Percentiles rank a stretch among this genome's conserved stretches.
Evolutionary conservation across 176 grass and related monocot species (phyloP).

Genomic region (Oryza nivara): DNA sequence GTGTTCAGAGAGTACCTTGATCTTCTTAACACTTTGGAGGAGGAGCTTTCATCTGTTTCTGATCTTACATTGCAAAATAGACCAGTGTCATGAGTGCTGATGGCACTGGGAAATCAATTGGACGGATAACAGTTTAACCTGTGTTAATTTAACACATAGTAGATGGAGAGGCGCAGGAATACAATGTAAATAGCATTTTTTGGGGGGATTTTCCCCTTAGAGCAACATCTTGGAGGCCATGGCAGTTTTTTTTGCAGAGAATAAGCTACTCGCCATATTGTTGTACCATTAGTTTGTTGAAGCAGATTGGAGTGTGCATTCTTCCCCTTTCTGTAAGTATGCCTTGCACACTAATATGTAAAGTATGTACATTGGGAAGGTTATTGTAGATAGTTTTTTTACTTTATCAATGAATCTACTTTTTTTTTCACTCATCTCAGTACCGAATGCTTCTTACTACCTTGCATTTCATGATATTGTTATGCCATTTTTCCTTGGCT

Average conservation of each 20-base stretch:
- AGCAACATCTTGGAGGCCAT: constrained; percentile 39
- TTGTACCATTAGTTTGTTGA: constrained; percentile 53
- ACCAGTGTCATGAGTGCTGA: constrained; percentile 43
- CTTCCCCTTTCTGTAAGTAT: constrained; percentile 50
- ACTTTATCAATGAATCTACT: background rate
- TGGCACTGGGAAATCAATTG: background rate
- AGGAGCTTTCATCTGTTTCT: constrained; percentile 75
- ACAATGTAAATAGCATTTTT: constrained; percentile 60
- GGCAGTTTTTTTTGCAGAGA: constrained; percentile 45
- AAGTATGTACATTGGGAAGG: constrained; percentile 16
- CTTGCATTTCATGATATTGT: background rate
- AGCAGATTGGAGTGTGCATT: constrained; percentile 47
- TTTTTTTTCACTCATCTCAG: background rate
- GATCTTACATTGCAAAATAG: constrained; percentile 67
- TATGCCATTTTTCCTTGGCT: background rate
- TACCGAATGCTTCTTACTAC: background rate
- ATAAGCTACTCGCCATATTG: constrained; percentile 46
- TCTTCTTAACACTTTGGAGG: constrained; percentile 86
- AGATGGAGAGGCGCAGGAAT: constrained; percentile 27
- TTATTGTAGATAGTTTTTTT: background rate
- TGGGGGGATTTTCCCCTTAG: constrained; percentile 25
- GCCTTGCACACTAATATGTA: constrained; percentile 34
- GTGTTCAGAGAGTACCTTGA: constrained; percentile 88
- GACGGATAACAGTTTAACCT: constrained; percentile 20
- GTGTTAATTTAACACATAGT: constrained; percentile 55